phyloP scores from a whole-genome alignment of 768 basidiomycete species.

The Mrakia hoshinonis region DNA sequence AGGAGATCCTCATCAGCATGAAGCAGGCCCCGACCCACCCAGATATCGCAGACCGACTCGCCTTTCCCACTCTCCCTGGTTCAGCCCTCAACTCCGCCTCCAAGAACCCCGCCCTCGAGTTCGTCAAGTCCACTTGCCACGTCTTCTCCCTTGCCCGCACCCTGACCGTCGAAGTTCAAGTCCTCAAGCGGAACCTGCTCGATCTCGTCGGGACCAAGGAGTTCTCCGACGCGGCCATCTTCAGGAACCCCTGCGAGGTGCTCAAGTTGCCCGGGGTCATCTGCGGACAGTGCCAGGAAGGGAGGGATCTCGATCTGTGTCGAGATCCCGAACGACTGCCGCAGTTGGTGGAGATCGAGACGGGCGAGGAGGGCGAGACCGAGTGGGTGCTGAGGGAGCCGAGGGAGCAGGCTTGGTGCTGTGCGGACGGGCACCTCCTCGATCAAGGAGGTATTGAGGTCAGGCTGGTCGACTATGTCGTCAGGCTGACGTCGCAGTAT shows the following conservation, averaged over 20 bases:
- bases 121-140: slow-evolving; percentile 77
- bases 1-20: slow-evolving; percentile 44
- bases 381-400: slow-evolving; percentile 39
- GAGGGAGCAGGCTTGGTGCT: slow-evolving; percentile 42
- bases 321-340: slow-evolving; percentile 77
- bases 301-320: slow-evolving; percentile 85
- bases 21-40: slow-evolving; percentile 49
- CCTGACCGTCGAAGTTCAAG: slow-evolving; percentile 73
- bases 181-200: slow-evolving; percentile 79
- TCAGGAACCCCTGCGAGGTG: slow-evolving; percentile 79
- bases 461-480: slow-evolving; percentile 66
- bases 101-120: slow-evolving; percentile 69
- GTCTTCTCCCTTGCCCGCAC: slow-evolving; percentile 70
- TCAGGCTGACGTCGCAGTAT: slow-evolving; percentile 60
- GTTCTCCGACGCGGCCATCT: slow-evolving; percentile 73
- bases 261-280: slow-evolving; percentile 77
- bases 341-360: slow-evolving; percentile 35
- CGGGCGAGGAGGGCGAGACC: slow-evolving; percentile 15
- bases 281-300: slow-evolving; percentile 54
- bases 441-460: slow-evolving; percentile 83
- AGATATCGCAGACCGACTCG: slow-evolving; percentile 49
- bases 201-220: slow-evolving; percentile 79
- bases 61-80: slow-evolving; percentile 80
- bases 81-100: slow-evolving; percentile 60
- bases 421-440: slow-evolving; percentile 69